Evolutionary conservation across 305 asterid species (phyloP), one percentile per base, ranked within the genome.

Genomic region (Fraxinus sp.): DNA sequence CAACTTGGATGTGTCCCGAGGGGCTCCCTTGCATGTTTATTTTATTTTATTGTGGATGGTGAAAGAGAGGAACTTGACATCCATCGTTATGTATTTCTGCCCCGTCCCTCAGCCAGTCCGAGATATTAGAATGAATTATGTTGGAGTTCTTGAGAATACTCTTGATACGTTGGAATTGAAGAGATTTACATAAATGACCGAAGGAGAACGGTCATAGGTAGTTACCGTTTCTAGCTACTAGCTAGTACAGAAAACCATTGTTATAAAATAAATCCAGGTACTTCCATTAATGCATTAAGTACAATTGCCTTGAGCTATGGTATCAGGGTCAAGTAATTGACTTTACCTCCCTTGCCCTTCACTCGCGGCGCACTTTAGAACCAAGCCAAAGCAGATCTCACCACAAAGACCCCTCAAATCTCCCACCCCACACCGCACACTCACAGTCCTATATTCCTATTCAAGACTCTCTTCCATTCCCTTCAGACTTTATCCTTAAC

Each of bases 291-390:
- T 88, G 86, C 89, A 79, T 35, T 57, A 30, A 4, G 89, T 88
- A 86, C 86, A 86, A 87, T 79, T 80, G 86, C 30, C 0, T 2
- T 2, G 18, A 32, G 71, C 71, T 0, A 76, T 13, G 52, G 46
- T 44, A 75, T 79, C 82, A 62, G 68, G 13, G 88, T 86, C 91
- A 86, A 85, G 87, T 83, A 2, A 14, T 77, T 81, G 79, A 83
- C 86, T 64, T 70, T 24, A 28, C 20, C 37, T 30, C 28, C 41
- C 57, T 62, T 22, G 6, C 18, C 81, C 88, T 80, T 57, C 84
- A 82, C 89, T 80, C 85, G 77, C 79, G 1, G 91, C 88, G 88
- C 88, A 88, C 62, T 74, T 81, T 85, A 86, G 91, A 64, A 52
- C 78, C 64, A 59, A 39, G 59, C 78, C 76, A 72, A 74, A 76